phyloP scores from a whole-genome alignment of 805 yeast species.

The Saturnispora besseyi region DNA sequence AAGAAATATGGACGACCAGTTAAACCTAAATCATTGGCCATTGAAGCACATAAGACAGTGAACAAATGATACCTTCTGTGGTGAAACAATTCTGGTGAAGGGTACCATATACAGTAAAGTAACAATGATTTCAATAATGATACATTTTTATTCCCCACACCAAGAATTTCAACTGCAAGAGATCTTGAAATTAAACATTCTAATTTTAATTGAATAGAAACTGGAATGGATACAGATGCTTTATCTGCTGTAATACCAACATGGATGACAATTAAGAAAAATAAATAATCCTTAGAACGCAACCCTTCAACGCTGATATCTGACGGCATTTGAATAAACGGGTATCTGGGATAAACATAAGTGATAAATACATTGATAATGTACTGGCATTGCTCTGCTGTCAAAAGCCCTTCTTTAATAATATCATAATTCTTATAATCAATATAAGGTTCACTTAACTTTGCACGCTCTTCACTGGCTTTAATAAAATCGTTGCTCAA shows the following conservation, averaged over 20 bases:
- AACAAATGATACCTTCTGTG: conserved; percentile 71
- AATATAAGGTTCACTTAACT: conserved; percentile 22
- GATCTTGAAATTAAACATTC: conserved; percentile 46
- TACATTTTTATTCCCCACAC: conserved; percentile 60
- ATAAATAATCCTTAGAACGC: conserved; percentile 44
- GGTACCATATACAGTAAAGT: conserved; percentile 68
- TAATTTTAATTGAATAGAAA: conserved; percentile 37
- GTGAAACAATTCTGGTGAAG: conserved; percentile 72
- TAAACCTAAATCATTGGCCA: conserved; percentile 72
- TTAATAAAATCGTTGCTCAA: conserved; percentile 37
- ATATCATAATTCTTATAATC: conserved; percentile 34
- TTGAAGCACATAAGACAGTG: conserved; percentile 51
- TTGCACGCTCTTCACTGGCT: conserved; percentile 35
- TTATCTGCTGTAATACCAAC: conserved; percentile 40
- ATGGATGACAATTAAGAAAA: conserved; percentile 59
- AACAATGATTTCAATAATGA: conserved; percentile 58
- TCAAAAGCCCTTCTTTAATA: conserved; percentile 47
- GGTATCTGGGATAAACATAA: conserved; percentile 39
- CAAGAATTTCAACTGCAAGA: conserved; percentile 49
- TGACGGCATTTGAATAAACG: conserved; percentile 48
- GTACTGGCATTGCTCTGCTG: conserved; percentile 47
- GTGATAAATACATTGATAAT: conserved; percentile 44
- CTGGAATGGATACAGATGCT: conserved; percentile 21
- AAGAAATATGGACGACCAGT: conserved; percentile 42
- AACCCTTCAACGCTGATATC: conserved; percentile 38